Evolutionary conservation across 2,329 filamentous ascomycete genomes (phyloP).

Genomic region (Talaromyces rugulosus): DNA sequence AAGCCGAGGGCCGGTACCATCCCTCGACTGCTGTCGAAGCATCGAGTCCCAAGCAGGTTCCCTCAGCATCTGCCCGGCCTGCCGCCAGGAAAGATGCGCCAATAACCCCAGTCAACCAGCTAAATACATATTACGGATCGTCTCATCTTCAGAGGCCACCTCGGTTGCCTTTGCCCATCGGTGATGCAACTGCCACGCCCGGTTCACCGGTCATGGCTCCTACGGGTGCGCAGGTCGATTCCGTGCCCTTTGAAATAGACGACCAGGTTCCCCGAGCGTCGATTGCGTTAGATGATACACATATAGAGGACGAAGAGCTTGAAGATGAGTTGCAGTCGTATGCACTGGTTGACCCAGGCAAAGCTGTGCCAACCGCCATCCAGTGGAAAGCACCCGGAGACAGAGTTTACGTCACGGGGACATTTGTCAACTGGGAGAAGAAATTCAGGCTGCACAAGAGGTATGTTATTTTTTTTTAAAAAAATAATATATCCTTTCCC

Average conservation of each 20-base stretch:
- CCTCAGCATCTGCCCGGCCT: constrained; percentile 23
- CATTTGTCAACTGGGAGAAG: constrained; percentile 94
- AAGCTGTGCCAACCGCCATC: constrained; percentile 76
- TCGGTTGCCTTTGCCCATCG: constrained; percentile 85
- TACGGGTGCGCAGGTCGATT: constrained; percentile 53
- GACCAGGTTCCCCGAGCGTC: constrained; percentile 53
- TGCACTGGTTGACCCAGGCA: constrained; percentile 65
- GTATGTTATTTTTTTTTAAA: constrained; percentile 53
- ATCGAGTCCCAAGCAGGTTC: constrained; percentile 38
- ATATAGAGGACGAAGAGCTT: constrained; percentile 67
- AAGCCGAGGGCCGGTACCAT: constrained; percentile 16
- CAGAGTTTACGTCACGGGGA: constrained; percentile 93
- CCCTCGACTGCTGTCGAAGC: constrained; percentile 26
- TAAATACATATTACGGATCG: constrained; percentile 45
- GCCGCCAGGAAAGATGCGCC: constrained; percentile 26
- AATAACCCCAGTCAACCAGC: constrained; percentile 41
- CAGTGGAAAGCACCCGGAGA: constrained; percentile 82
- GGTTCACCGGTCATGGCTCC: constrained; percentile 83
- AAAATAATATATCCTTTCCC: background rate
- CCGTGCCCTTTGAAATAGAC: constrained; percentile 42
- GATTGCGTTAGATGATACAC: constrained; percentile 53
- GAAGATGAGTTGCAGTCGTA: constrained; percentile 66
- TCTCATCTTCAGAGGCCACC: constrained; percentile 60
- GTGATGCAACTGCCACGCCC: constrained; percentile 83
- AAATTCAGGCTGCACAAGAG: constrained; percentile 83